phyloP scores from a whole-genome alignment of 768 basidiomycete genomes.

The Lanmaoa pseudosensibilis region DNA sequence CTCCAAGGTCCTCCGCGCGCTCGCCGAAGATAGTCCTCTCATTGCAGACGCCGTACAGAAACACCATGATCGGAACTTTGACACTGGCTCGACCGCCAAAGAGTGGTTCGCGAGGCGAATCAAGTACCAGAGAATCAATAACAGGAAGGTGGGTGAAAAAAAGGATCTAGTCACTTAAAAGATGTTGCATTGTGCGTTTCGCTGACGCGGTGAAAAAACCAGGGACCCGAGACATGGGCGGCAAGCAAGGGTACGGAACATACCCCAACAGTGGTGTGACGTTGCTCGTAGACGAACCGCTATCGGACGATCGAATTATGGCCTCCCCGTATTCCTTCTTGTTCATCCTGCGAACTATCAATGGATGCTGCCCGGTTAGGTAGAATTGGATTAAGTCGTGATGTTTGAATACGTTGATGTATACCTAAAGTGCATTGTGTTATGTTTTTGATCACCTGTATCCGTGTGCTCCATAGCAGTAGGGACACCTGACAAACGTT shows the following conservation, averaged over 20 bases:
- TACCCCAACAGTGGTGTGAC: constrained; percentile 20
- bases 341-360: background rate
- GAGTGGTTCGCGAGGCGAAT: constrained; percentile 45
- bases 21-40: constrained; percentile 49
- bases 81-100: constrained; percentile 37
- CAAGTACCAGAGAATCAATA: constrained; percentile 42
- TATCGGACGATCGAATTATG: background rate
- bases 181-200: background rate
- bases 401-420: background rate
- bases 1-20: constrained; percentile 48
- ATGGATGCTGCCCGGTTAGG: background rate
- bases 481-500: background rate
- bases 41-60: constrained; percentile 46
- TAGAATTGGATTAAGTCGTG: background rate
- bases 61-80: constrained; percentile 37
- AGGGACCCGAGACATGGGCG: constrained; percentile 35
- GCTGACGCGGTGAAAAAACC: background rate
- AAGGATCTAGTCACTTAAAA: background rate
- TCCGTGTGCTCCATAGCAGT: background rate
- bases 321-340: background rate
- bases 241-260: constrained; percentile 34
- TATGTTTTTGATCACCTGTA: background rate
- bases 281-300: background rate
- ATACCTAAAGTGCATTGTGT: background rate
- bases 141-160: constrained; percentile 38